Conservation (phyloP, 2,329 filamentous ascomycete genomes). For the Phialophora expanda region DNA sequence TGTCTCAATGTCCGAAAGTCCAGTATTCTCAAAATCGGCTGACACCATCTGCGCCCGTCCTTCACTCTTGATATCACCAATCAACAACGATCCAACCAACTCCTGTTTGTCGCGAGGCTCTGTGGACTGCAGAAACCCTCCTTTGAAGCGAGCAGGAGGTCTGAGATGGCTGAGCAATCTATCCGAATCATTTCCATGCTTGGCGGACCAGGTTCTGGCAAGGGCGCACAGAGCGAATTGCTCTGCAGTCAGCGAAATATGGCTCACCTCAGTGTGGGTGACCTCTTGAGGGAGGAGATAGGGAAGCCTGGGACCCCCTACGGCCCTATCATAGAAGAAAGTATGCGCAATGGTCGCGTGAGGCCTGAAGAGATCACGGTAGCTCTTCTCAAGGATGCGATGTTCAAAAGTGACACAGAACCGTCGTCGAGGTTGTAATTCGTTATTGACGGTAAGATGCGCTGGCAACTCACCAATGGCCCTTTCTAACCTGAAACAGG, state of each 20-base stretch:
- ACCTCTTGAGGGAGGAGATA: not conserved
- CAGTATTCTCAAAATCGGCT: too few species aligned
- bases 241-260: conserved; percentile 1
- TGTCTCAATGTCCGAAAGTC: too few species aligned
- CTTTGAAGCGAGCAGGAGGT: too few species aligned
- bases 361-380: not conserved
- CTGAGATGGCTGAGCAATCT: not conserved
- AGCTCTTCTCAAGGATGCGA: not conserved
- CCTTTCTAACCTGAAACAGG: not conserved
- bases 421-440: not conserved
- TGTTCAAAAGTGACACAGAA: not conserved
- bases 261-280: not conserved
- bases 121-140: too few species aligned
- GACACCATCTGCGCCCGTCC: too few species aligned
- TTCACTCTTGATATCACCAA: too few species aligned
- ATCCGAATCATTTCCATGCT: not conserved
- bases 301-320: not conserved
- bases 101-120: too few species aligned
- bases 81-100: too few species aligned
- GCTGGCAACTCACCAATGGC: not conserved
- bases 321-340: not conserved
- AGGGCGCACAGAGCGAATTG: not conserved
- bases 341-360: not conserved
- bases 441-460: not conserved
- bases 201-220: not conserved